Base-by-base conservation (phyloP, 164 flowering plant species). In the Houttuynia cordata region DNA sequence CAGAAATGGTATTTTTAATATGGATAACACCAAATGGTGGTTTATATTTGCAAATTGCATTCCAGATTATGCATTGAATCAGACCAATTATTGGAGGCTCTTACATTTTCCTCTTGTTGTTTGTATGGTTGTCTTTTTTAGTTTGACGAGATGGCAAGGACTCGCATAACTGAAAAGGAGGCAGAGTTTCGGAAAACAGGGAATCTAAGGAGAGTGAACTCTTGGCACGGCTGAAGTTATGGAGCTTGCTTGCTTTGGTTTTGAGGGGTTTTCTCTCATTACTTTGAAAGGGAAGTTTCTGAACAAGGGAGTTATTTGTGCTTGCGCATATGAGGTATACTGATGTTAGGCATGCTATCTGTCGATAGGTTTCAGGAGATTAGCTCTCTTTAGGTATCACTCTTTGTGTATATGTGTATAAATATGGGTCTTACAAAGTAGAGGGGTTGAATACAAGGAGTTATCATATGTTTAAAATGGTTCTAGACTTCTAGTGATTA, bases 131-230 rank as follows among this genome's bases (percentile, higher is more conserved):
- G 24, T 9, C 18, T 23, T 24, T 10, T 14, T 23, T 30, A 54
- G 57, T 23, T 17, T 24, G 57, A 54, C 13, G 57, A 24, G 34
- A 23, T 54, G 24, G 30, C 24, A 13, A 54, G 57, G 21, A 6
- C 9, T 18, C 57, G 30, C 7, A 30, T 19, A 54, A 19, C 30
- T 23, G 57, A 24, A 24, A 24, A 9, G 17, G 57, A 54, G 19
- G 57, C 57, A 4, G 57, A 54, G 34, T 12, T 17, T 8, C 18
- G 21, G 30, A 23, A 12, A 23, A 54, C n/a, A 34, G 21, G 30
- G 10, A 54, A 54, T 8, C 57, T 54, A 15, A 54, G 57, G 23
- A 54, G 57, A 17, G 57, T 54, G 57, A 54, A 54, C 15, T 23
- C 34, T 30, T 54, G 57, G 57, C 57, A 24, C 18, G 30, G 57